phyloP scores from a whole-genome alignment of 2,329 filamentous ascomycete genomes.

The Juglanconis oblonga region DNA sequence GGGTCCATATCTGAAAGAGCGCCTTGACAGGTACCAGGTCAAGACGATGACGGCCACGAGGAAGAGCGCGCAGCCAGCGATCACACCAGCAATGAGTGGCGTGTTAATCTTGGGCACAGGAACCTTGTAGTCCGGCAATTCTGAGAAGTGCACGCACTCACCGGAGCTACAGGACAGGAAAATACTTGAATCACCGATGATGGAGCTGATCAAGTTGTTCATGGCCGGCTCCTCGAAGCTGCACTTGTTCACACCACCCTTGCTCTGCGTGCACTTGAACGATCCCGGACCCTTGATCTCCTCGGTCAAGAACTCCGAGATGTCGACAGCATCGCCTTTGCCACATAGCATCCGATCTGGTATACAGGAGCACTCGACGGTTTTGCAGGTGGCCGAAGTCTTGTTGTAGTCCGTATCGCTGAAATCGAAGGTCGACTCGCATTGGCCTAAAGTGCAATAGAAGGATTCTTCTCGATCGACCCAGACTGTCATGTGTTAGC shows the following conservation, averaged over 20 bases:
- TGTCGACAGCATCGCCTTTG: constrained; percentile 84
- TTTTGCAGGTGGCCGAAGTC: constrained; percentile 80
- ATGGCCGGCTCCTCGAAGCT: constrained; percentile 88
- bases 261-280: constrained; percentile 70
- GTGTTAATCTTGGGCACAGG: constrained; percentile 96
- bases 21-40: constrained; percentile 84
- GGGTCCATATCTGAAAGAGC: constrained; percentile 66
- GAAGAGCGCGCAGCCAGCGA: constrained; percentile 81
- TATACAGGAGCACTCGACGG: constrained; percentile 84
- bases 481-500: constrained; percentile 67
- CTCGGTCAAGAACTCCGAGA: constrained; percentile 81
- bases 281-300: constrained; percentile 83
- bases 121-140: constrained; percentile 85
- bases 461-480: constrained; percentile 92
- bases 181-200: constrained; percentile 93
- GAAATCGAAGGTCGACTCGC: constrained; percentile 68
- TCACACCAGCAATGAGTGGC: constrained; percentile 89
- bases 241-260: constrained; percentile 64
- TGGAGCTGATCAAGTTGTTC: constrained; percentile 80
- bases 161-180: constrained; percentile 77
- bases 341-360: constrained; percentile 92
- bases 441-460: constrained; percentile 86
- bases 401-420: constrained; percentile 66
- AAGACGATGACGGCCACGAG: constrained; percentile 80
- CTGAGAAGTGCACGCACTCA: constrained; percentile 89